Conservation (phyloP, 192 early-diverging fungal genomes). For the Backusella liffmaniae region DNA sequence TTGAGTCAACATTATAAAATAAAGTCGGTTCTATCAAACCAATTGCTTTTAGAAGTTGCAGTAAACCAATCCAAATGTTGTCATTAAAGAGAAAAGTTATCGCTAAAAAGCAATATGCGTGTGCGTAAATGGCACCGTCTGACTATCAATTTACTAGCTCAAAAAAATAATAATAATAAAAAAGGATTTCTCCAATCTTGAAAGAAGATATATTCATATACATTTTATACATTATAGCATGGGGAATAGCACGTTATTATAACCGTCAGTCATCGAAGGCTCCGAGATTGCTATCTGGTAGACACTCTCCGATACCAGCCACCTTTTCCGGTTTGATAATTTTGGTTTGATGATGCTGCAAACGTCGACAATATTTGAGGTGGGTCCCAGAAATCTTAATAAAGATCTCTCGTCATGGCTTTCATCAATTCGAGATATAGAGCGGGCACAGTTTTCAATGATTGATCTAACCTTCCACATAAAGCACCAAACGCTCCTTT, state of each 20-base stretch:
- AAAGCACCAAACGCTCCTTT: neutral
- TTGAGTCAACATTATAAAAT: too few species aligned
- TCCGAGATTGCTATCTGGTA: neutral
- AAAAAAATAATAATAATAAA: too few species aligned
- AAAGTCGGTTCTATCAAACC: too few species aligned
- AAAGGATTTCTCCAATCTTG: too few species aligned
- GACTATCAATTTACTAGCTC: too few species aligned
- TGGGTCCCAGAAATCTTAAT: neutral
- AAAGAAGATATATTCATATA: neutral
- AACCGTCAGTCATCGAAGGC: neutral
- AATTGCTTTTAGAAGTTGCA: too few species aligned
- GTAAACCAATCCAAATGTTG: too few species aligned
- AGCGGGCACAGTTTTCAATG: neutral
- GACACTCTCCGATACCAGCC: neutral
- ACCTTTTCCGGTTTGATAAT: neutral
- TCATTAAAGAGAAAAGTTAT: too few species aligned
- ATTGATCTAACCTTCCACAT: neutral
- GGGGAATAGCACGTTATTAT: neutral
- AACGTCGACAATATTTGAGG: neutral
- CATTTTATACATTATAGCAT: too few species aligned
- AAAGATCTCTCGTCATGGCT: neutral
- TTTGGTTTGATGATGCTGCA: neutral
- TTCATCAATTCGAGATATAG: neutral
- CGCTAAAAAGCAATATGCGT: too few species aligned
- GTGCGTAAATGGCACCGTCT: too few species aligned